Percentiles rank a stretch among this genome's conserved stretches.
Conservation (phyloP, 306 rosid genomes). For the Fragaria vesca region DNA sequence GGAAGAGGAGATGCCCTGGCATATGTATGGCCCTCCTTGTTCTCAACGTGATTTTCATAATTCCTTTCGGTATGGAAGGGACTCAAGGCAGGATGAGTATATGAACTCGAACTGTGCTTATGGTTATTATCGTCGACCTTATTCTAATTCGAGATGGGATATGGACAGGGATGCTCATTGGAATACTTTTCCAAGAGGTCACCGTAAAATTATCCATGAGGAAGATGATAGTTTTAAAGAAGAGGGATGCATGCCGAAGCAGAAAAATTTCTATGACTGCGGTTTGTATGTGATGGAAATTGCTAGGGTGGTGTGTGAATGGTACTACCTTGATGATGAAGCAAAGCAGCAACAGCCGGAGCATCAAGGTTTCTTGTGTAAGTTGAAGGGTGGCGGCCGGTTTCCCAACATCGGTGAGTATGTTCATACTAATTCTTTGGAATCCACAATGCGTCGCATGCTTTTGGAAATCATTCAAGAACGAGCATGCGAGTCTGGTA, state of each 20-base stretch:
- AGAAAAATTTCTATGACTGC: neutral
- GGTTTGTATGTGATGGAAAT: slow-evolving; percentile 3
- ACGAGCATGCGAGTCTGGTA: neutral
- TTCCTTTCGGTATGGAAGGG: too few species aligned
- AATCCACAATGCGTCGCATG: neutral
- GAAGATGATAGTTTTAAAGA: neutral
- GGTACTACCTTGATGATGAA: slow-evolving; percentile 1
- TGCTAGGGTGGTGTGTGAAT: neutral
- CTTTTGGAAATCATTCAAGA: neutral
- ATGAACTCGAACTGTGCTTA: too few species aligned
- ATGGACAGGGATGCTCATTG: neutral
- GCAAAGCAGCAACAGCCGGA: neutral
- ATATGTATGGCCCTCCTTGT: too few species aligned
- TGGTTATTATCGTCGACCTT: too few species aligned
- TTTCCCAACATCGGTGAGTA: neutral
- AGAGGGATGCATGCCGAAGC: slow-evolving; percentile 3
- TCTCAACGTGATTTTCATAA: too few species aligned
- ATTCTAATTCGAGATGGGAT: too few species aligned
- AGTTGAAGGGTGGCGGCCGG: neutral
- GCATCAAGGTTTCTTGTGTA: neutral
- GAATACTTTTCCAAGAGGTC: neutral
- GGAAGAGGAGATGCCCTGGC: neutral
- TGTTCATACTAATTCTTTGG: neutral
- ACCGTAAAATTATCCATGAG: neutral
- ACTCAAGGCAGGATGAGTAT: too few species aligned